phyloP scores from a whole-genome alignment of 2,329 filamentous ascomycete species.

The Leptographium procerum region DNA sequence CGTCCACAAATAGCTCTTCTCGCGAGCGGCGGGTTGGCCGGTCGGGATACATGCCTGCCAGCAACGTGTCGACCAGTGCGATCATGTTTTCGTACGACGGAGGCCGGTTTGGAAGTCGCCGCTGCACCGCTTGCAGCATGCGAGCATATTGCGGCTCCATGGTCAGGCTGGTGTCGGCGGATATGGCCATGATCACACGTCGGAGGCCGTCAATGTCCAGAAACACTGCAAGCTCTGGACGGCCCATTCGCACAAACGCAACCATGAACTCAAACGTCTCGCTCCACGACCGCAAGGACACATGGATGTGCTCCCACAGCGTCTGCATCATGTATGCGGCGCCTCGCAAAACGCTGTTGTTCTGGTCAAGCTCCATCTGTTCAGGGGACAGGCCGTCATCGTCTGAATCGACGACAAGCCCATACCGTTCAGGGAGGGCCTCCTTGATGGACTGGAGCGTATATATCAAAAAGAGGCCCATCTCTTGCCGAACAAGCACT shows the following conservation, averaged over 20 bases:
- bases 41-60: conserved; percentile 24
- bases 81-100: conserved; percentile 44
- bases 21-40: not conserved
- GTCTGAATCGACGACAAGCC: conserved; percentile 16
- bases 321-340: conserved; percentile 37
- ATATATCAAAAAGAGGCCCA: conserved; percentile 37
- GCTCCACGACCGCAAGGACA: conserved; percentile 55
- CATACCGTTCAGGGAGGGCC: conserved; percentile 35
- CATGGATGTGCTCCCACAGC: conserved; percentile 53
- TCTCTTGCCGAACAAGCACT: conserved; percentile 39
- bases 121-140: conserved; percentile 39
- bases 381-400: conserved; percentile 17
- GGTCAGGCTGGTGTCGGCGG: conserved; percentile 42
- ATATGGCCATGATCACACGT: conserved; percentile 47
- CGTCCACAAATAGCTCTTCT: conserved; percentile 28
- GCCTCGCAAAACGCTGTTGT: conserved; percentile 21
- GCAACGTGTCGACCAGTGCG: conserved; percentile 32
- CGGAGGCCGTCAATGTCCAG: conserved; percentile 50
- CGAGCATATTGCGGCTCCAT: conserved; percentile 43
- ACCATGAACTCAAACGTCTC: conserved; percentile 64
- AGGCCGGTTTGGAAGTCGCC: conserved; percentile 36
- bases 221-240: conserved; percentile 44
- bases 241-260: conserved; percentile 53
- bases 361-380: conserved; percentile 7
- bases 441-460: conserved; percentile 42